Percentiles rank a stretch among this genome's conserved stretches.
These are phyloP conservation scores for Lasiodiplodia citricola DNA, from an alignment of 2,329 filamentous ascomycete genomes.

Conservation along the genomic window DNA sequence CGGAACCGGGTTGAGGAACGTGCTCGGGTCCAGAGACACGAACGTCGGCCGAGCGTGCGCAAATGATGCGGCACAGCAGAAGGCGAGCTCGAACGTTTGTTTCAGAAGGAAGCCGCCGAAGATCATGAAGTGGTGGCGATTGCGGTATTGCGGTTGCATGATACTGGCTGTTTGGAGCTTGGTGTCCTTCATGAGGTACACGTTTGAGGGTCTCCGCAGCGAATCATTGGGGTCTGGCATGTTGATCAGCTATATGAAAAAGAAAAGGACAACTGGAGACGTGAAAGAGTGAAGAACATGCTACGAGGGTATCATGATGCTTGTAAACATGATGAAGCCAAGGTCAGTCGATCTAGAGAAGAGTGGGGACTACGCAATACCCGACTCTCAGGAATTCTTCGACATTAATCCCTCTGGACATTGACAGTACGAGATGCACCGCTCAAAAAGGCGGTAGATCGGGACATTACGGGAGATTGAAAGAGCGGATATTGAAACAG, in stretches of 20 bases:
- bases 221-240: conserved; percentile 59
- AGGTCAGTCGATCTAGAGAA: no score
- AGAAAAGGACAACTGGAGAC: background rate
- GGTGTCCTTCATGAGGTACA: conserved; percentile 67
- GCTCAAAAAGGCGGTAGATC: background rate
- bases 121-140: conserved; percentile 77
- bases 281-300: background rate
- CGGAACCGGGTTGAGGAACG: conserved; percentile 76
- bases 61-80: conserved; percentile 75
- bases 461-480: background rate
- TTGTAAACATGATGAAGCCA: no score
- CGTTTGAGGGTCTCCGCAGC: conserved; percentile 61
- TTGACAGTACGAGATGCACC: background rate
- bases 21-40: conserved; percentile 73
- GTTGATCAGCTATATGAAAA: background rate
- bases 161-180: conserved; percentile 70
- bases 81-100: conserved; percentile 76
- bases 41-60: conserved; percentile 73
- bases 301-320: background rate
- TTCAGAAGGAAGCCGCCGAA: conserved; percentile 78
- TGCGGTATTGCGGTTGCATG: conserved; percentile 76
- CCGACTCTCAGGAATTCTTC: background rate
- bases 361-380: background rate
- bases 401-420: background rate
- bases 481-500: background rate